Percentiles rank a stretch among this genome's conserved stretches.
phyloP scores from a whole-genome alignment of 192 early-diverging fungal species.

The Entomortierella beljakovae region DNA sequence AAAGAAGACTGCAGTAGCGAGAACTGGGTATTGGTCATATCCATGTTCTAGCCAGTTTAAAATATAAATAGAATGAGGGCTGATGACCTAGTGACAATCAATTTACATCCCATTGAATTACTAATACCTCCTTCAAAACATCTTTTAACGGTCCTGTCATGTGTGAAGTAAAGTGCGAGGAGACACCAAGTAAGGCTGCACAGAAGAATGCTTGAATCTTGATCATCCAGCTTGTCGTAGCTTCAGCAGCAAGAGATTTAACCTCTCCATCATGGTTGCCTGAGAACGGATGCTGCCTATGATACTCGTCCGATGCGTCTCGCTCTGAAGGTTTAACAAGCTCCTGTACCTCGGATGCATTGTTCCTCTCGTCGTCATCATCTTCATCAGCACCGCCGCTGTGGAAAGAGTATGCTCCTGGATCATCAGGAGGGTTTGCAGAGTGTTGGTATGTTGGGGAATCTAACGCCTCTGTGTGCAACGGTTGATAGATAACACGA shows the following conservation, averaged over 20 bases:
- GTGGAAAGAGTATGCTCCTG: not conserved
- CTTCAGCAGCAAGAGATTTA: constrained; percentile 2
- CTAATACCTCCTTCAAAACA: constrained; percentile 77
- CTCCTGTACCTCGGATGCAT: constrained; percentile 31
- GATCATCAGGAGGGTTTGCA: not conserved
- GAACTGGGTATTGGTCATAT: constrained; percentile 59
- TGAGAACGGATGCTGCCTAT: not conserved
- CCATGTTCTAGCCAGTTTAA: constrained; percentile 38
- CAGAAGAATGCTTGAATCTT: constrained; percentile 44
- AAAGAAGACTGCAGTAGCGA: constrained; percentile 56
- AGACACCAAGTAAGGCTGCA: constrained; percentile 62
- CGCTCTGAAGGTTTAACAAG: constrained; percentile 22
- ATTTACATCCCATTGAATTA: no score
- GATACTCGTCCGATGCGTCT: constrained; percentile 15
- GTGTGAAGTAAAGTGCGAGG: constrained; percentile 80
- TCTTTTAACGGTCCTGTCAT: constrained; percentile 80
- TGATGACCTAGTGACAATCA: no score
- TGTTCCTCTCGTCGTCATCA: constrained; percentile 11
- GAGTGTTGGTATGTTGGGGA: constrained; percentile 9
- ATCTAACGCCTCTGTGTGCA: constrained; percentile 14
- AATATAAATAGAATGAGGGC: constrained; percentile 53
- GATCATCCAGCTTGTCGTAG: constrained; percentile 32
- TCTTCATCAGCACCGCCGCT: not conserved
- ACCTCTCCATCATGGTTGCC: not conserved
- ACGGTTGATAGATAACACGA: constrained; percentile 43